A percentile compares a stretch with the other conserved stretches of the same genome.
These are phyloP conservation scores for Aspergillus ochraceus DNA, from an alignment of 2,329 filamentous ascomycete species.

Conservation along the genomic window DNA sequence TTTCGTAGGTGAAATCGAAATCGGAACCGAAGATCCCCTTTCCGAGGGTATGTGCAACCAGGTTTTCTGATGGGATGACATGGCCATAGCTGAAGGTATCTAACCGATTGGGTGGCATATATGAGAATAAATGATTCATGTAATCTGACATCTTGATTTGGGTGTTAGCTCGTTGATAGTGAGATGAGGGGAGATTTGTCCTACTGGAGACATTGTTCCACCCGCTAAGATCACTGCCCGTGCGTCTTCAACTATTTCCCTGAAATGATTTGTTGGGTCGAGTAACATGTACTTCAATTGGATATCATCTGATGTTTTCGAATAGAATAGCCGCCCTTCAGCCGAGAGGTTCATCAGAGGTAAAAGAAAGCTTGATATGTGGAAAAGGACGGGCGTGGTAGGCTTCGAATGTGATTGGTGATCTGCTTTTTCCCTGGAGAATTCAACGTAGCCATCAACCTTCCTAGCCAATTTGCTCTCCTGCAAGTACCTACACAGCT, in stretches of 20 bases:
- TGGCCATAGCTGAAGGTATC: slow-evolving; percentile 89
- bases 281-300: slow-evolving; percentile 81
- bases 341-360: slow-evolving; percentile 82
- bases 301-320: slow-evolving; percentile 50
- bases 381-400: slow-evolving; percentile 58
- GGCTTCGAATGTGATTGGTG: slow-evolving; percentile 26
- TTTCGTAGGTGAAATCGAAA: slow-evolving; percentile 88
- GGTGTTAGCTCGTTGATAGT: slow-evolving; percentile 16
- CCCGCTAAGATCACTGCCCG: slow-evolving; percentile 87
- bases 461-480: slow-evolving; percentile 93
- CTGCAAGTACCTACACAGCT: slow-evolving; percentile 82
- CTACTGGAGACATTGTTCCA: slow-evolving; percentile 89
- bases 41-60: slow-evolving; percentile 73
- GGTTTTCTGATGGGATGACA: slow-evolving; percentile 79
- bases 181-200: slow-evolving; percentile 16
- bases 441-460: slow-evolving; percentile 80
- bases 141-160: slow-evolving; percentile 74
- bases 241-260: slow-evolving; percentile 79
- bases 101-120: slow-evolving; percentile 63
- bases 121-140: slow-evolving; percentile 78
- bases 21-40: slow-evolving; percentile 49
- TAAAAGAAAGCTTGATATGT: slow-evolving; percentile 69
- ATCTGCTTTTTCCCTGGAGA: slow-evolving; percentile 55
- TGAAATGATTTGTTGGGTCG: slow-evolving; percentile 88
- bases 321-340: slow-evolving; percentile 63